These are phyloP conservation scores for Labyrinthula sp. DNA, from an alignment of 352 stramenopile genomes.

Conservation along the genomic window DNA sequence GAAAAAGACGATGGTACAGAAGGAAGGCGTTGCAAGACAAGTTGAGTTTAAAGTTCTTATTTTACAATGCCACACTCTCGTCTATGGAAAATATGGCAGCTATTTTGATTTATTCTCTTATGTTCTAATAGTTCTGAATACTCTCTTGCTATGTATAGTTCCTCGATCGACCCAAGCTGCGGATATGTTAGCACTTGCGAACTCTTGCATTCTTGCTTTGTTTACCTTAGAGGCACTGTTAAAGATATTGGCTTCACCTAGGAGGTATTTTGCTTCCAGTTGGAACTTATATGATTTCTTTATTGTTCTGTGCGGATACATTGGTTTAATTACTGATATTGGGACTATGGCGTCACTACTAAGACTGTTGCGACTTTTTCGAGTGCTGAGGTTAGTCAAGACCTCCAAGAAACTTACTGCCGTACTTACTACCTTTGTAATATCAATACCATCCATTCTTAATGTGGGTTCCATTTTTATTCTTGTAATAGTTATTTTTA, in stretches of 20 bases:
- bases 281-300: conserved; percentile 68
- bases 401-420: conserved; percentile 41
- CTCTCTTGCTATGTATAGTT: too few relatives aligned
- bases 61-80: too few relatives aligned
- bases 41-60: too few relatives aligned
- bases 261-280: conserved; percentile 50
- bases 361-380: conserved; percentile 37
- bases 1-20: conserved; percentile 24
- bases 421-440: conserved; percentile 47
- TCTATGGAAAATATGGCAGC: too few relatives aligned
- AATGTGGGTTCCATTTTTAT: conserved; percentile 49
- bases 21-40: too few relatives aligned
- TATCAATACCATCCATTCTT: conserved; percentile 47
- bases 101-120: too few relatives aligned
- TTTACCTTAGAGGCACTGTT: conserved; percentile 34
- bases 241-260: conserved; percentile 30
- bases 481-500: conserved; percentile 52
- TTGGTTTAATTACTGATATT: conserved; percentile 39
- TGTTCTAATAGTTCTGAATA: too few relatives aligned
- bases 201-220: conserved; percentile 21
- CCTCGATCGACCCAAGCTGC: conserved; percentile 10
- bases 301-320: conserved; percentile 38
- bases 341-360: conserved; percentile 42
- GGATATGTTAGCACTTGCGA: not conserved
- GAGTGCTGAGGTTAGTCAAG: conserved; percentile 41